Conservation (phyloP, 164 flowering plant genomes). For the Paratinospora sagittata region DNA sequence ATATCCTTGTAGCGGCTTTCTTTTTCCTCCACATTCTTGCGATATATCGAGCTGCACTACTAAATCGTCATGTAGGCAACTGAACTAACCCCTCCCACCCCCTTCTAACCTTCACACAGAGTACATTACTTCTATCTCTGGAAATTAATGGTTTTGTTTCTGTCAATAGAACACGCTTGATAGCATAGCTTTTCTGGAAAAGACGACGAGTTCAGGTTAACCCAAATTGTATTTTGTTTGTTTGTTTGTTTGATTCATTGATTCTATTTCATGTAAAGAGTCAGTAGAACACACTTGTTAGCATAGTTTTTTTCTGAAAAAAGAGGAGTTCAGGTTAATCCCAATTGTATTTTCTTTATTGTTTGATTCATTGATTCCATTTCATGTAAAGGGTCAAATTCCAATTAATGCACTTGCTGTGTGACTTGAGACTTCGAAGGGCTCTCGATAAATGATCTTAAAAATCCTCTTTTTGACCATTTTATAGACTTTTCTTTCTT, state of each 20-base stretch:
- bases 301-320: background rate
- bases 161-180: no score
- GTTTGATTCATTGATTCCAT: background rate
- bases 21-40: slow-evolving; percentile 80
- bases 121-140: background rate
- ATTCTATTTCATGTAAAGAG: no score
- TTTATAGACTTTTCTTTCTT: no score
- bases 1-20: slow-evolving; percentile 53
- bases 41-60: slow-evolving; percentile 72
- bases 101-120: background rate
- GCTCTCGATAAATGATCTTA: no score
- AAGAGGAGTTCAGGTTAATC: background rate
- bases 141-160: no score
- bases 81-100: slow-evolving; percentile 8
- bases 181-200: no score
- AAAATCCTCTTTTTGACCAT: no score
- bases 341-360: background rate
- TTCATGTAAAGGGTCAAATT: background rate
- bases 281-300: background rate
- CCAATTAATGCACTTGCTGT: background rate
- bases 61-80: slow-evolving; percentile 66
- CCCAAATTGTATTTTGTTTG: no score
- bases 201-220: no score
- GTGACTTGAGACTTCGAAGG: background rate
- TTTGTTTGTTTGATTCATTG: no score